Evolutionary conservation across 2,329 filamentous ascomycete genomes (phyloP), one percentile per base, ranked within the genome.

Genomic region (Phialophora macrospora): DNA sequence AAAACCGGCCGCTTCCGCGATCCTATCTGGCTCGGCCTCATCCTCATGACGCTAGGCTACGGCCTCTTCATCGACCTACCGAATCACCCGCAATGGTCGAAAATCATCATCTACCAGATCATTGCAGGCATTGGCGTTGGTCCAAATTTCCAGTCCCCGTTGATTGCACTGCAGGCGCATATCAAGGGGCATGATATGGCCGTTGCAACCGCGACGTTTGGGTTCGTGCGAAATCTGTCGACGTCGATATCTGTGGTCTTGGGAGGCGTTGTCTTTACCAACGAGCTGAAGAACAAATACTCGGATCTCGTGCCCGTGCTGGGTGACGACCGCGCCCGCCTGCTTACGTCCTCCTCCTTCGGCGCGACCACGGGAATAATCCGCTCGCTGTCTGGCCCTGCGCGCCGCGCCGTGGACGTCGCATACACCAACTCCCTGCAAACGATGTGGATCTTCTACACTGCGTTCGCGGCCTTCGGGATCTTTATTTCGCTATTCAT

Each of bases 1-100:
- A 93, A 87, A 75, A 90, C 88, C 0, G 90, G 90, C 34, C 83
- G 84, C 68, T 91, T 90, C 76, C 84, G 83, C 24, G 79, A 83
- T 12, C 77, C 84, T 54, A 90, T 93, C 72, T 81, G 85, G 62
- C 77, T 77, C 22, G 88, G 88, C 52, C 80, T 89, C 72, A 65
- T 80, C 9, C 73, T 90, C 63, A 85, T 87, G 76, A 84, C 85
- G 0, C 78, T 92, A 8, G 90, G 90, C 2, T 86, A 85, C 54
- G 90, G 89, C 62, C 84, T 89, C 62, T 82, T 88, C 72, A 84
- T 92, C 41, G 83, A 85, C 51, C 75, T 86, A 3, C 79, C 81
- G 24, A 77, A 79, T 22, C 82, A 84, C 73, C 88, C 74, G 68
- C 88, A 76, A 64, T 83, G 80, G 81, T 72, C 79, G 28, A 79